A percentile compares a stretch with the other conserved stretches of the same genome.
These are phyloP conservation scores for Capsicum chinense DNA, from an alignment of 257 asterid genomes.

Conservation along the genomic window DNA sequence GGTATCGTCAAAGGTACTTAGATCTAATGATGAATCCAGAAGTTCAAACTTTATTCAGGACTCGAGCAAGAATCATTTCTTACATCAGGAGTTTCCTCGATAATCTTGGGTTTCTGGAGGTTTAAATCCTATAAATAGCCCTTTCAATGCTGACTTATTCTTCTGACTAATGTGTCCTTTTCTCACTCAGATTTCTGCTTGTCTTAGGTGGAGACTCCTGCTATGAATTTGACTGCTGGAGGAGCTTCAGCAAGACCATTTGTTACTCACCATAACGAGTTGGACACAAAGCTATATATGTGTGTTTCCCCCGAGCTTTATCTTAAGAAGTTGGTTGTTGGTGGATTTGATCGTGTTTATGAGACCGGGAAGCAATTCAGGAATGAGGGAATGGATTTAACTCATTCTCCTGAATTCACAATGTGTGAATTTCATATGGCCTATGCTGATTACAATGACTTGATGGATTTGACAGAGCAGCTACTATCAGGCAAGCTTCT, in stretches of 20 bases:
- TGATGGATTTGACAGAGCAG: constrained; percentile 26
- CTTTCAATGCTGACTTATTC: background rate
- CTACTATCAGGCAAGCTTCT: constrained; percentile 23
- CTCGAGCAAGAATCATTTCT: background rate
- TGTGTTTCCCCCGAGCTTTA: constrained; percentile 29
- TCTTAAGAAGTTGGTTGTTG: constrained; percentile 26
- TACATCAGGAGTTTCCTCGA: background rate
- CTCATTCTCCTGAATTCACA: constrained; percentile 30
- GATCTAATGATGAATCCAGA: constrained; percentile 30
- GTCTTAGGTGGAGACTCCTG: constrained; percentile 26
- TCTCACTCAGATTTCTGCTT: background rate
- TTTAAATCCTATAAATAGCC: background rate
- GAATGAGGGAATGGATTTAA: constrained; percentile 29
- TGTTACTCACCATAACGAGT: background rate
- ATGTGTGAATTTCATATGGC: constrained; percentile 29
- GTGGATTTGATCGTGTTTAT: constrained; percentile 26
- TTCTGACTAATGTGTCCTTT: background rate
- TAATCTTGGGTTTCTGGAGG: constrained; percentile 15
- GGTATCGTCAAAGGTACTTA: constrained; percentile 27
- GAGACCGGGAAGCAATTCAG: constrained; percentile 26
- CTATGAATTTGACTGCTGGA: constrained; percentile 21
- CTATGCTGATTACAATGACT: constrained; percentile 22
- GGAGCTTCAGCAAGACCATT: constrained; percentile 30
- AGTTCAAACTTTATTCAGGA: background rate
- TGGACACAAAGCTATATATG: constrained; percentile 8